Evolutionary conservation across 768 basidiomycete species (phyloP), one percentile per base, ranked within the genome.

Genomic region (Solioccasus polychromus): DNA sequence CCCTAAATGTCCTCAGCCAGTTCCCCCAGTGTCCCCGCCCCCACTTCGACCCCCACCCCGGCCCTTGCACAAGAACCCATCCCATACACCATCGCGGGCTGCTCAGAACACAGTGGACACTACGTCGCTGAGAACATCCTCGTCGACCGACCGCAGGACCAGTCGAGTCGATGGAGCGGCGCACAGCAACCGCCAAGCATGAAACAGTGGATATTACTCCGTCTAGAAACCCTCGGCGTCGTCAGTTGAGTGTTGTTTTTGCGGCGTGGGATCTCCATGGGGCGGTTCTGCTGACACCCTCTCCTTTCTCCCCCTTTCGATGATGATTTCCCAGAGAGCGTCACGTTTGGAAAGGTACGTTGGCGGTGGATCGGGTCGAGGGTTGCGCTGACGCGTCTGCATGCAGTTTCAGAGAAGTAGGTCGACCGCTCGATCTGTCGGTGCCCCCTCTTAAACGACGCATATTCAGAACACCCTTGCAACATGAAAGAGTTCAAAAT

Each of bases 401-500:
- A 7, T 30, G 4, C 44, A 61, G 57, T 58, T 58, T 44, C 56
- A 66, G 36, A 53, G 52, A 51, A 66, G 65, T 67, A 50, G 30
- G 65, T 47, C 15, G 14, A 12, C n/a, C 18, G 7, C 8, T 14
- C 8, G 17, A 19, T 19, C 11, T 18, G 9, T 24, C 32, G 4
- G 37, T 6, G 5, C 22, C 4, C 23, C 26, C 17, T 29, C 14
- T 31, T n/a, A 35, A 48, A 14, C 47, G 39, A 57, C 54, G n/a
- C 17, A 15, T 19, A 8, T 14, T n/a, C 48, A 90, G 88, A 76
- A 17, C 88, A 90, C 64, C 86, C 87, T 25, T 91, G 89, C 59
- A 89, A 89, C 56, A 82, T 87, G 82, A 88, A 87, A 59, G 85
- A 89, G 45, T 85, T 91, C 71, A 83, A 82, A 60, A 58, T 90